Evolutionary conservation across 345 rosid genomes (phyloP).

Genomic region (Sonneratia alba): DNA sequence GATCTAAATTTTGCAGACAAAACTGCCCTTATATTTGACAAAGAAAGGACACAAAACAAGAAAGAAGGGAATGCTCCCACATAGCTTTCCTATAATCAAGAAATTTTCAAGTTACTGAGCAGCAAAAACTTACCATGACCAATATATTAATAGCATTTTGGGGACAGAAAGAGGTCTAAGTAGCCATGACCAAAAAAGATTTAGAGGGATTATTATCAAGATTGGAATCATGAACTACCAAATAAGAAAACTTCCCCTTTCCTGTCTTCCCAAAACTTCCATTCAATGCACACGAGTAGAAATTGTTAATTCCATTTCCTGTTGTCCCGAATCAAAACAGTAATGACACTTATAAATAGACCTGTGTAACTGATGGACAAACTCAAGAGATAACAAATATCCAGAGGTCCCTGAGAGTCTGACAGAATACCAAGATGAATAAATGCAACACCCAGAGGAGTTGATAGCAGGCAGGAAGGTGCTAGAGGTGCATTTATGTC

Average conservation of each 20-base stretch:
- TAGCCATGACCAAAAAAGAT: background rate
- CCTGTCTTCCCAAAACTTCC: background rate
- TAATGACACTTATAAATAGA: background rate
- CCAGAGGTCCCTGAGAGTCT: background rate
- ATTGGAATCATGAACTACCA: background rate
- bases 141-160: background rate
- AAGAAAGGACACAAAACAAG: too few species aligned
- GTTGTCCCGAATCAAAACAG: background rate
- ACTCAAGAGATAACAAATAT: background rate
- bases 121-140: background rate
- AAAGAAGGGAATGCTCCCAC: too few species aligned
- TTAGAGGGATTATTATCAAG: background rate
- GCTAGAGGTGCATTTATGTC: constrained; percentile 1
- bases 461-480: background rate
- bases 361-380: background rate
- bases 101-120: background rate
- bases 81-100: background rate
- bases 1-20: too few species aligned
- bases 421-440: background rate
- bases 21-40: too few species aligned
- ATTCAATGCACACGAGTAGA: background rate
- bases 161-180: background rate
- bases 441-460: background rate
- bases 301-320: background rate
- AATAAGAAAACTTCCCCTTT: background rate